Evolutionary conservation across 2,329 filamentous ascomycete genomes (phyloP), one percentile per base, ranked within the genome.

Genomic region (Fusarium pilosicola): DNA sequence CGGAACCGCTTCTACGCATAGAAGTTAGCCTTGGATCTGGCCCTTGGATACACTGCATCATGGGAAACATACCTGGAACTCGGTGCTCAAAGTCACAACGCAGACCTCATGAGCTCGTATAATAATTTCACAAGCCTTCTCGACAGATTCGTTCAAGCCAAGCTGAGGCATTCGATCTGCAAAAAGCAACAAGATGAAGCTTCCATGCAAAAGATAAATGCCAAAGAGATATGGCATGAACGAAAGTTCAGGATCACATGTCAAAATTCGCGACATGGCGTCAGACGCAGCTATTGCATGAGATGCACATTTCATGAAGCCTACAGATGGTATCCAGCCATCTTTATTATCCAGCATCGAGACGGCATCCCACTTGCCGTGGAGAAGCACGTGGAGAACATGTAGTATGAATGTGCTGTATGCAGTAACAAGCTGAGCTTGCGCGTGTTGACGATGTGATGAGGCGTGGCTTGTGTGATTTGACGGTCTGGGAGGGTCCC

Each of bases 131-230:
- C 57, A 60, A 6, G 57, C 57, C 26, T 26, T 60, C 1, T 60
- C 57, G 3, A 60, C 57, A 6, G 57, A 60, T 1, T 60, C 57
- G 9, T 60, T 60, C 3, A 60, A 5, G 1, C 57, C 57, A 10
- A 60, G n/a, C 4, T 60, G 57, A 18, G 57, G 57, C 57, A 60
- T 60, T 12, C 57, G 26, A 34, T 60, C 57, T 17, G 57, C 57
- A 32, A 60, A 60, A 3, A 60, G 45, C 10, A 60, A n/a, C 7
- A 60, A 3, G 7, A 60, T 60, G 1, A 60, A 60, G 18, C 57
- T 60, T 1, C 57, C 57, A 3, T 60, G 57, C 22, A 60, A 10
- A 20, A 60, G 57, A 34, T 60, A 60, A 7, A 60, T 60, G 12
- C 57, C 57, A 17, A 60, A 60, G 0, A 60, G 26, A 2, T 60